Evolutionary conservation across 2,329 filamentous ascomycete species (phyloP).

Genomic region (Cadophora luteo-olivacea): DNA sequence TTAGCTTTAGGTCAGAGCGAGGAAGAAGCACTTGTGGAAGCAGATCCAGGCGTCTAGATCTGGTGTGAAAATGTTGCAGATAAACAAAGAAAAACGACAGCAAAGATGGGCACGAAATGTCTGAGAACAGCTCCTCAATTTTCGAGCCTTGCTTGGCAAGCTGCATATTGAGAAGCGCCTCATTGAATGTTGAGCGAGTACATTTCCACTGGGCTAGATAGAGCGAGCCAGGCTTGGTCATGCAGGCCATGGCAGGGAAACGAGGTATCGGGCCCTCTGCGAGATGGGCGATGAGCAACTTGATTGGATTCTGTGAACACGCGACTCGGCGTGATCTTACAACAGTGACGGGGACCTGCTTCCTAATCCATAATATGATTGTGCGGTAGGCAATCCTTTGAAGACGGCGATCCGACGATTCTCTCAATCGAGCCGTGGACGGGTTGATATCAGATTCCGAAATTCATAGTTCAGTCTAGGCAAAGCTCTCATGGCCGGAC

Average conservation of each 20-base stretch:
- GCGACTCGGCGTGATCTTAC: conserved; percentile 31
- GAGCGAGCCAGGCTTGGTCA: conserved; percentile 16
- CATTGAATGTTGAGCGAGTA: not conserved
- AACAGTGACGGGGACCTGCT: conserved; percentile 32
- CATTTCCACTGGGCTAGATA: not conserved
- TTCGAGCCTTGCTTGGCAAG: conserved; percentile 8
- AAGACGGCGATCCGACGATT: conserved; percentile 21
- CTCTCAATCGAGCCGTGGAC: not conserved
- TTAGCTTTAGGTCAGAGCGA: conserved; percentile 18
- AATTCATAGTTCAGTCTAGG: not conserved
- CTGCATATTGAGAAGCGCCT: conserved; percentile 13
- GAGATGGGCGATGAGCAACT: conserved; percentile 18
- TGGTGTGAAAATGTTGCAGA: not conserved
- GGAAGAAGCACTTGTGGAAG: not conserved
- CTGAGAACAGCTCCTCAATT: conserved; percentile 6
- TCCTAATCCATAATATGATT: conserved; percentile 24
- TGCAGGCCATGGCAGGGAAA: conserved; percentile 29
- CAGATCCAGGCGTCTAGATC: conserved; percentile 11
- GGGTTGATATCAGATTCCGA: not conserved
- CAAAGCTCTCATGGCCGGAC: not conserved
- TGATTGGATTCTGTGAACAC: conserved; percentile 34
- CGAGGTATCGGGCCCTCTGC: conserved; percentile 27
- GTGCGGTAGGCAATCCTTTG: conserved; percentile 17
- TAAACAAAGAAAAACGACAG: not conserved
- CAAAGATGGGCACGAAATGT: not conserved